Evolutionary conservation across 2,329 filamentous ascomycete species (phyloP).

Genomic region (Setomelanomma holmii): DNA sequence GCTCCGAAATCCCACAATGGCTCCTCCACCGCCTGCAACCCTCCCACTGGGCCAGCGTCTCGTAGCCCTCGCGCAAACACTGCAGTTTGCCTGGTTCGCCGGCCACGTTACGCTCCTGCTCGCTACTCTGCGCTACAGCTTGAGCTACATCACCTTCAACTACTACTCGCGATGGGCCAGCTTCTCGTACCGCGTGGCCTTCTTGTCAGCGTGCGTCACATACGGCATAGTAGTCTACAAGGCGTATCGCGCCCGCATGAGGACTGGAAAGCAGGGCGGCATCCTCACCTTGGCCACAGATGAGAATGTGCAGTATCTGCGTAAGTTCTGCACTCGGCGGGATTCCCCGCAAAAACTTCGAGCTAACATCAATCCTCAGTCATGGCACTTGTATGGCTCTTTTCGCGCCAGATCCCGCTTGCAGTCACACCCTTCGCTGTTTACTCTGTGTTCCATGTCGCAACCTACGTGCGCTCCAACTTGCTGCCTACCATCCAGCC

Average conservation of each 20-base stretch:
- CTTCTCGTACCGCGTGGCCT: constrained; percentile 88
- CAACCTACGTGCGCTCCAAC: constrained; percentile 93
- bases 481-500: constrained; percentile 86
- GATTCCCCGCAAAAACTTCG: constrained; percentile 17
- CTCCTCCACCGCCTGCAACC: constrained; percentile 74
- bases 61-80: constrained; percentile 79
- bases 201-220: constrained; percentile 85
- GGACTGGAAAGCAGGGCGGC: constrained; percentile 72
- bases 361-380: constrained; percentile 58
- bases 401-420: constrained; percentile 85
- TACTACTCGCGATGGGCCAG: constrained; percentile 77
- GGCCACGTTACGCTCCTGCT: constrained; percentile 89
- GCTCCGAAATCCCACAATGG: constrained; percentile 58
- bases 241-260: constrained; percentile 84
- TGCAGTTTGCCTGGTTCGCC: constrained; percentile 78
- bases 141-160: constrained; percentile 91
- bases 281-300: constrained; percentile 75
- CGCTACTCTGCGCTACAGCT: constrained; percentile 78
- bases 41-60: constrained; percentile 78
- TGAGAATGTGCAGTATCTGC: constrained; percentile 97
- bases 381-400: constrained; percentile 95
- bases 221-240: constrained; percentile 99
- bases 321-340: constrained; percentile 64
- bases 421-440: constrained; percentile 93
- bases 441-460: constrained; percentile 98